phyloP scores from a whole-genome alignment of 352 stramenopile genomes.

The Halophytophthora polymorphica region DNA sequence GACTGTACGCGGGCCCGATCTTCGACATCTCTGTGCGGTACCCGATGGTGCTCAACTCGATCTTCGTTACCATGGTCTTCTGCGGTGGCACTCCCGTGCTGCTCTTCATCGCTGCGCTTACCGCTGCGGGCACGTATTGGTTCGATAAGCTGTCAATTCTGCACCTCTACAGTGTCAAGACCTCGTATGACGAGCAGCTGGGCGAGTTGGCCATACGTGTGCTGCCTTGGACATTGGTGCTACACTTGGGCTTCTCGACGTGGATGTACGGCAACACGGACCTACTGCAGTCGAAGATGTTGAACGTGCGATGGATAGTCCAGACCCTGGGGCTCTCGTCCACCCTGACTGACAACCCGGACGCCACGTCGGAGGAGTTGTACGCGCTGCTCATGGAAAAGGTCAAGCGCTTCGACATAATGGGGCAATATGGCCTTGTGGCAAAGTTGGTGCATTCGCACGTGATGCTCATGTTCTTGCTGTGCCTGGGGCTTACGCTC shows the following conservation, averaged over 20 bases:
- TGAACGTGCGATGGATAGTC: conserved; percentile 34
- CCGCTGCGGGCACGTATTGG: conserved; percentile 33
- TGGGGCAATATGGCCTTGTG: conserved; percentile 32
- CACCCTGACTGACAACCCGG: conserved; percentile 18
- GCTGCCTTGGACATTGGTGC: conserved; percentile 42
- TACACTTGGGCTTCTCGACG: conserved; percentile 46
- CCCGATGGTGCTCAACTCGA: conserved; percentile 55
- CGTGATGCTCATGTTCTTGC: conserved; percentile 44
- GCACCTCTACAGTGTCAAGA: conserved; percentile 47
- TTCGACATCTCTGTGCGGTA: conserved; percentile 57
- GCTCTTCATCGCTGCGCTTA: conserved; percentile 39
- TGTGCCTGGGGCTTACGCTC: conserved; percentile 29
- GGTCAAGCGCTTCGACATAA: conserved; percentile 23
- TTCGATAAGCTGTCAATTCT: conserved; percentile 54
- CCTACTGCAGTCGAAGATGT: conserved; percentile 31
- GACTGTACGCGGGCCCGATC: conserved; percentile 36
- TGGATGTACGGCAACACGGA: conserved; percentile 52
- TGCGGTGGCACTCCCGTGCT: conserved; percentile 44
- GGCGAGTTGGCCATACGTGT: conserved; percentile 32
- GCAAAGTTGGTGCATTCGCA: conserved; percentile 49
- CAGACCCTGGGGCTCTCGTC: conserved; percentile 18
- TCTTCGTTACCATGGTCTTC: conserved; percentile 63
- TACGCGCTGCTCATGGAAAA: conserved; percentile 26
- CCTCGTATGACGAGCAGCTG: conserved; percentile 43
- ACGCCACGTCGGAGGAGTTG: conserved; percentile 25